These are phyloP conservation scores for Diaporthe helianthi DNA, from an alignment of 2,329 filamentous ascomycete genomes.

Conservation along the genomic window DNA sequence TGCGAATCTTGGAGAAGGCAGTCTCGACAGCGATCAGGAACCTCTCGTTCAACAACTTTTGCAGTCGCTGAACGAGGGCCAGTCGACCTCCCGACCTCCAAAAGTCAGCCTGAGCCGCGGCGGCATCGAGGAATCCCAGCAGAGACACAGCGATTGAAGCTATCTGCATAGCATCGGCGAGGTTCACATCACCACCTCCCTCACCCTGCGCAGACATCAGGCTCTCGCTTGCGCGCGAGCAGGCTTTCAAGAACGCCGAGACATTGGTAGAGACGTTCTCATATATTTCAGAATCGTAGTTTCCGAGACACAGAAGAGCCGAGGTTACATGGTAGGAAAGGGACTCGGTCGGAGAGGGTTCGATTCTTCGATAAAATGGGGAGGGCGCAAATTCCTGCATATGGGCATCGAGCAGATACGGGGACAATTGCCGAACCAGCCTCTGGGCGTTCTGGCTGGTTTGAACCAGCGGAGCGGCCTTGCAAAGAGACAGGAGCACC, in stretches of 20 bases:
- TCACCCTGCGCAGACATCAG: conserved; percentile 60
- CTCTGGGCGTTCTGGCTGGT: conserved; percentile 76
- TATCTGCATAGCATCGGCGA: conserved; percentile 72
- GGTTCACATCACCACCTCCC: conserved; percentile 63
- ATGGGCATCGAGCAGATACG: conserved; percentile 87
- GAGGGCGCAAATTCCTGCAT: conserved; percentile 79
- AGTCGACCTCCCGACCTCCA: conserved; percentile 81
- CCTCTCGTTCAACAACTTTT: conserved; percentile 78
- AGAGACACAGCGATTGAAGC: conserved; percentile 83
- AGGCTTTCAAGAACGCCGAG: conserved; percentile 75
- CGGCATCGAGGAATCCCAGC: conserved; percentile 88
- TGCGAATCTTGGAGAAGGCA: conserved; percentile 88
- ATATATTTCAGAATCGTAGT: conserved; percentile 73
- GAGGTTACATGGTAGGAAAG: conserved; percentile 80
- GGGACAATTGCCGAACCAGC: conserved; percentile 78
- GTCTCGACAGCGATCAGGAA: conserved; percentile 89
- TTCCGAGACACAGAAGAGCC: conserved; percentile 82
- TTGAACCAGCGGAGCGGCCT: conserved; percentile 79
- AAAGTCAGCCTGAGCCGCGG: conserved; percentile 78
- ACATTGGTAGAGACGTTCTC: conserved; percentile 71
- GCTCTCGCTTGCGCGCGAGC: conserved; percentile 66
- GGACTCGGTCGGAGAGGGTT: conserved; percentile 88
- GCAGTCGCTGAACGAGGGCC: conserved; percentile 73
- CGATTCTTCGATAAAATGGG: conserved; percentile 81
- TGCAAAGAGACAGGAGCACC: conserved; percentile 88